Percentiles rank a stretch among this genome's conserved stretches.
These are phyloP conservation scores for Postia placenta DNA, from an alignment of 768 basidiomycete genomes.

Conservation along the genomic window DNA sequence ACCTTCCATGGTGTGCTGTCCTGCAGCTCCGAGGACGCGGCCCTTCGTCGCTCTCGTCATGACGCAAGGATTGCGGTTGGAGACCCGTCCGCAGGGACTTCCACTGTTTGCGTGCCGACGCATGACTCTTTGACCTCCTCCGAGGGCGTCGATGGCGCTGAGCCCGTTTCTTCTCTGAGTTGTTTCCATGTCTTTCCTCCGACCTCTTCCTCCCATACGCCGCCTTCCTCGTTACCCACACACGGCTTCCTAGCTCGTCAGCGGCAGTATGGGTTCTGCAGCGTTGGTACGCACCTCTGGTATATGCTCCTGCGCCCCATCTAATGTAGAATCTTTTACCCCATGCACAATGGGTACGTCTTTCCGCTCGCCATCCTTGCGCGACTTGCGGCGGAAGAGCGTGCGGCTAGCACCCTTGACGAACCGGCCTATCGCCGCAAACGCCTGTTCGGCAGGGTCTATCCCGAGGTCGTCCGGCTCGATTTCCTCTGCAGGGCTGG, in stretches of 20 bases:
- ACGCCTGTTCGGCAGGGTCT: slow-evolving; percentile 19
- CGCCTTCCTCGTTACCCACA: slow-evolving; percentile 2
- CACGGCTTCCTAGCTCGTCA: neutral
- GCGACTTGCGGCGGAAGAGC: slow-evolving; percentile 20
- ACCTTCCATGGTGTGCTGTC: too few species aligned
- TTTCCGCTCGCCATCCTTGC: slow-evolving; percentile 9
- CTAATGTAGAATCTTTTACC: too few species aligned
- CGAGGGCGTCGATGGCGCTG: too few species aligned
- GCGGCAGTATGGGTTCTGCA: neutral
- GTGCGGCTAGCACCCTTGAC: slow-evolving; percentile 20
- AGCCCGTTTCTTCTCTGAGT: neutral
- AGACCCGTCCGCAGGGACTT: too few species aligned
- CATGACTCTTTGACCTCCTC: too few species aligned
- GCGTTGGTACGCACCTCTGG: too few species aligned
- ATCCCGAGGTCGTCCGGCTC: slow-evolving; percentile 7
- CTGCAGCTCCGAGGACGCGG: too few species aligned
- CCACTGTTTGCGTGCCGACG: too few species aligned
- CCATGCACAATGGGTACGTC: too few species aligned
- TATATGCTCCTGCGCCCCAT: too few species aligned
- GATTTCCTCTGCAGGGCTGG: slow-evolving; percentile 5
- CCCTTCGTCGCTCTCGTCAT: too few species aligned
- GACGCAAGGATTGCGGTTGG: too few species aligned
- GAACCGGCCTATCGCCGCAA: slow-evolving; percentile 19
- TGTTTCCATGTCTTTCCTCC: slow-evolving; percentile 8
- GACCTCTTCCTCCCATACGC: slow-evolving; percentile 15